phyloP scores from a whole-genome alignment of 2,329 filamentous ascomycete species.

The Dichotomopilus funicola region DNA sequence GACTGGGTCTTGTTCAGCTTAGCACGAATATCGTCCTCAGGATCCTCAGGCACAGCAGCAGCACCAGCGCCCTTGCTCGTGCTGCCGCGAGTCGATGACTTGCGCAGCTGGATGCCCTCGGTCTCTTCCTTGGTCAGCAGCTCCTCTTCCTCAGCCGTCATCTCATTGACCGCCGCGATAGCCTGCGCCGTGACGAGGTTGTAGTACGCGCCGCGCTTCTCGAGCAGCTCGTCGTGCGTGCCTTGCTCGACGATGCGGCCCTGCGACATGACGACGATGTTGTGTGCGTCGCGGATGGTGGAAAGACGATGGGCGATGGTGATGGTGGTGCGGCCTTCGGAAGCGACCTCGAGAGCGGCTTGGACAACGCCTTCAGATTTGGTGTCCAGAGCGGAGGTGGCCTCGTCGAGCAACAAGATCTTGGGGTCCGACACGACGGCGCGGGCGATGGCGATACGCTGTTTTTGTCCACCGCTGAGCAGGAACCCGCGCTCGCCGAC shows the following conservation, averaged over 20 bases:
- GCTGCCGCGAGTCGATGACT: conserved; percentile 33
- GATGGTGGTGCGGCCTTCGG: conserved; percentile 85
- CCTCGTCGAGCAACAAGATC: conserved; percentile 88
- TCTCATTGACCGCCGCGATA: conserved; percentile 57
- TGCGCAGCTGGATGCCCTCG: conserved; percentile 41
- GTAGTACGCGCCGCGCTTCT: conserved; percentile 66
- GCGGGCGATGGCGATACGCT: conserved; percentile 89
- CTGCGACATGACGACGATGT: conserved; percentile 86
- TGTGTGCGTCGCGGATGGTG: conserved; percentile 89
- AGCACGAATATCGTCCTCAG: conserved; percentile 54
- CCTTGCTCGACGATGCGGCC: conserved; percentile 91
- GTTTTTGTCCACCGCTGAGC: conserved; percentile 91
- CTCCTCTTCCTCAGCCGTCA: conserved; percentile 45
- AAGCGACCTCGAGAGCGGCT: conserved; percentile 79
- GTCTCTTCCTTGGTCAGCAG: conserved; percentile 47
- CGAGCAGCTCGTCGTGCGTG: conserved; percentile 72
- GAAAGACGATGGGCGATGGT: conserved; percentile 93
- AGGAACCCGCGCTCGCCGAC: conserved; percentile 94
- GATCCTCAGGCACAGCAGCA: conserved; percentile 39
- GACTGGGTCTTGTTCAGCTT: conserved; percentile 52
- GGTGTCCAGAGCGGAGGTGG: conserved; percentile 87
- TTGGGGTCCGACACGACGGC: conserved; percentile 88
- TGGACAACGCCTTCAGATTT: conserved; percentile 94
- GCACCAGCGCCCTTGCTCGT: conserved; percentile 20
- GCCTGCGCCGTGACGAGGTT: conserved; percentile 84